Conservation (phyloP, 768 basidiomycete species). For the Podaxis sp. region DNA sequence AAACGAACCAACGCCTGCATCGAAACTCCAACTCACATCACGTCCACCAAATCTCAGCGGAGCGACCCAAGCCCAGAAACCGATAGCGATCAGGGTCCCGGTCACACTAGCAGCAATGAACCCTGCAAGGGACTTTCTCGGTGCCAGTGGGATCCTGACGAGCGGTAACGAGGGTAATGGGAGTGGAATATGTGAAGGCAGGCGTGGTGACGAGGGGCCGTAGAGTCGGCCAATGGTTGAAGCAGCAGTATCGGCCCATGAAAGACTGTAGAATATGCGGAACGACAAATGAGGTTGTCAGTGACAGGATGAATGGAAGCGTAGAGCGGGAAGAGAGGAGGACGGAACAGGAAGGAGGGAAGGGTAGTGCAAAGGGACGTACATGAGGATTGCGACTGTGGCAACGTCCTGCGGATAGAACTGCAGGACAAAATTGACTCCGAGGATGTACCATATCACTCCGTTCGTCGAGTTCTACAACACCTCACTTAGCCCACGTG, state of each 20-base stretch:
- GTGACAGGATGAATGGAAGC: background rate
- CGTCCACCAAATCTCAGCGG: constrained; percentile 38
- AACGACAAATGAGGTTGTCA: constrained; percentile 1
- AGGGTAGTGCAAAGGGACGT: constrained; percentile 28
- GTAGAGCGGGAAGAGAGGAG: background rate
- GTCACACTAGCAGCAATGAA: constrained; percentile 78
- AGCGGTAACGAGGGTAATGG: constrained; percentile 1
- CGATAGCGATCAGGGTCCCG: constrained; percentile 60
- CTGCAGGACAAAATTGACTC: constrained; percentile 73
- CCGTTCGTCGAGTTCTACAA: constrained; percentile 72
- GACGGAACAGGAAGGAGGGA: background rate
- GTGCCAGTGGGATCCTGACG: constrained; percentile 63
- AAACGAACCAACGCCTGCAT: constrained; percentile 14
- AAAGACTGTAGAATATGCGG: constrained; percentile 51
- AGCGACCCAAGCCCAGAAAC: constrained; percentile 70
- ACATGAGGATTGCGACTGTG: constrained; percentile 89
- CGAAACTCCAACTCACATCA: constrained; percentile 51
- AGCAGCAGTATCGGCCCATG: constrained; percentile 95
- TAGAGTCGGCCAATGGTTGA: constrained; percentile 89
- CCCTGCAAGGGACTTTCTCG: constrained; percentile 82
- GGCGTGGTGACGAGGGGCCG: constrained; percentile 60
- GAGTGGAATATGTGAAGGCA: constrained; percentile 40
- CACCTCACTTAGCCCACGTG: constrained; percentile 2
- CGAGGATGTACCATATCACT: constrained; percentile 88
- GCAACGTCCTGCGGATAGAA: constrained; percentile 85